A percentile compares a stretch with the other conserved stretches of the same genome.
Conservation (phyloP, 257 asterid genomes). For the Ehretia macrophylla region DNA sequence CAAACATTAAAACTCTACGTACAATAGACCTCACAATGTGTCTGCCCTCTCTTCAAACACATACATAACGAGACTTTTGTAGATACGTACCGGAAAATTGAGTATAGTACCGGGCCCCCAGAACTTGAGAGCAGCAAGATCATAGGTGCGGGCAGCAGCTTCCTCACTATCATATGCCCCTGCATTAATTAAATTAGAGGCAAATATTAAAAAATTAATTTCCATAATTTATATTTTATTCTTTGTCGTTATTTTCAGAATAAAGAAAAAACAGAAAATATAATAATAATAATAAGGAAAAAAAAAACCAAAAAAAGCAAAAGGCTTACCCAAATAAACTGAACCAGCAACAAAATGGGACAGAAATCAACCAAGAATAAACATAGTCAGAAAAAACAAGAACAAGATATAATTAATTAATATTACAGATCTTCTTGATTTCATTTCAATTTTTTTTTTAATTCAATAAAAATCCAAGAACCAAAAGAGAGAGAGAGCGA, state of each 20-base stretch:
- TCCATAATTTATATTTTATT: too few species aligned
- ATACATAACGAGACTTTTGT: too few species aligned
- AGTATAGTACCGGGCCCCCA: conserved; percentile 68
- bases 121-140: conserved; percentile 89
- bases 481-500: too few species aligned
- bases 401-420: conserved; percentile 6
- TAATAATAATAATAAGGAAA: neutral
- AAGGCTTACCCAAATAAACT: conserved; percentile 79
- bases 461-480: too few species aligned
- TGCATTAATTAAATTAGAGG: conserved; percentile 13
- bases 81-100: conserved; percentile 64
- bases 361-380: conserved; percentile 35
- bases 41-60: too few species aligned
- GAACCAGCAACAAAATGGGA: too few species aligned
- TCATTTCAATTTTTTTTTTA: conserved; percentile 16
- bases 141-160: conserved; percentile 83
- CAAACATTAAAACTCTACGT: too few species aligned
- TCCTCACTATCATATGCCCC: conserved; percentile 90
- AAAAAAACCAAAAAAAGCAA: too few species aligned
- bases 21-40: too few species aligned
- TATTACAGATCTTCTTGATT: conserved; percentile 52
- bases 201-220: too few species aligned
- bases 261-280: too few species aligned
- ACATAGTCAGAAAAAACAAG: conserved; percentile 39
- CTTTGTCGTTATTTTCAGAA: too few species aligned